phyloP scores from a whole-genome alignment of 352 stramenopile genomes.

The Pythium diclinum region DNA sequence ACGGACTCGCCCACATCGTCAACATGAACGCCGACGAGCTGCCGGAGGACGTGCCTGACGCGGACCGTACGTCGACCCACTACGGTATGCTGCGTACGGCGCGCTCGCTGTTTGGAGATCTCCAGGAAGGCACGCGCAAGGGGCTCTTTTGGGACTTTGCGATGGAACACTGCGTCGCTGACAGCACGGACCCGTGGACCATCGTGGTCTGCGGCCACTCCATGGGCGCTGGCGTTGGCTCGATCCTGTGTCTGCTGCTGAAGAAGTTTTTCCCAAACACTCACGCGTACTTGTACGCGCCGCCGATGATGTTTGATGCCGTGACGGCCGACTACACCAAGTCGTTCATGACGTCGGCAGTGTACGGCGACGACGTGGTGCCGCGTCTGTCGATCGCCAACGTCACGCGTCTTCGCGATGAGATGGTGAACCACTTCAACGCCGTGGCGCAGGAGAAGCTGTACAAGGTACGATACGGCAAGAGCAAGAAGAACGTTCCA shows the following conservation, averaged over 20 bases:
- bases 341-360: constrained; percentile 58
- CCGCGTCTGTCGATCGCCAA: constrained; percentile 67
- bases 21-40: constrained; percentile 56
- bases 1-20: constrained; percentile 64
- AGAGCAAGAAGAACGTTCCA: constrained; percentile 27
- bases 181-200: constrained; percentile 38
- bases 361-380: constrained; percentile 75
- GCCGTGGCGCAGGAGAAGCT: constrained; percentile 59
- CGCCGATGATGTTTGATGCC: constrained; percentile 63
- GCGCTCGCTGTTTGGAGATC: constrained; percentile 52
- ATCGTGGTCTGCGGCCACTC: constrained; percentile 81
- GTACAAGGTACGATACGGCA: constrained; percentile 54
- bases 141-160: constrained; percentile 72
- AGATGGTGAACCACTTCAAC: constrained; percentile 67
- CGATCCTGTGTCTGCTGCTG: constrained; percentile 65
- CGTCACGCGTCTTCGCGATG: constrained; percentile 58
- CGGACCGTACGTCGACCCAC: constrained; percentile 50
- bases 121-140: constrained; percentile 56
- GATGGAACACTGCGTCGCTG: constrained; percentile 38
- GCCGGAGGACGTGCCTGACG: constrained; percentile 47
- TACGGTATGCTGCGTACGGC: constrained; percentile 72
- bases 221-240: constrained; percentile 74
- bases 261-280: constrained; percentile 51
- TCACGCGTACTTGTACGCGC: constrained; percentile 60
- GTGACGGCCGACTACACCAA: constrained; percentile 57